Conservation (phyloP, 306 rosid genomes). For the Inga leiocalycina region DNA sequence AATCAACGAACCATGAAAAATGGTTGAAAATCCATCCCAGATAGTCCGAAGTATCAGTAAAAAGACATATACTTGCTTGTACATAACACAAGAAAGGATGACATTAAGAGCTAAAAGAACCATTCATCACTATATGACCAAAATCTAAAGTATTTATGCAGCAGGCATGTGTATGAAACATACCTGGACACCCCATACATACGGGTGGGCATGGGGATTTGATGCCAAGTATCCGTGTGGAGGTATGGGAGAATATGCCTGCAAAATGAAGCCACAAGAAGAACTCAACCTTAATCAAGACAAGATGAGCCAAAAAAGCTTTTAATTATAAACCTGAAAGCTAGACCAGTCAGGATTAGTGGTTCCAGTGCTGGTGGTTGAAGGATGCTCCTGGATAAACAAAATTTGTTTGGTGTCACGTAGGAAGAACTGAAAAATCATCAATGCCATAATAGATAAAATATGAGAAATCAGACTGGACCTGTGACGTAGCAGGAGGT, state of each 20-base stretch:
- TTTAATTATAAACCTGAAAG: slow-evolving; percentile 59
- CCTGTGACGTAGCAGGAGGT: slow-evolving; percentile 68
- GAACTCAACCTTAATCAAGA: slow-evolving; percentile 32
- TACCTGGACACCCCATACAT: slow-evolving; percentile 92
- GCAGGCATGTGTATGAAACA: not conserved
- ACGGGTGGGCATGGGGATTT: slow-evolving; percentile 93
- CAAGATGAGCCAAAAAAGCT: not conserved
- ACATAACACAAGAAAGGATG: not conserved
- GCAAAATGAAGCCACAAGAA: slow-evolving; percentile 25
- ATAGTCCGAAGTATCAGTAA: not conserved
- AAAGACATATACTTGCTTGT: not conserved
- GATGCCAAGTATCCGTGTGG: slow-evolving; percentile 93
- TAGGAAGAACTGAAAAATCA: slow-evolving; percentile 3
- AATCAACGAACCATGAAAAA: slow-evolving; percentile 23
- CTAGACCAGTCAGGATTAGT: slow-evolving; percentile 79
- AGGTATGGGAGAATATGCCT: slow-evolving; percentile 96
- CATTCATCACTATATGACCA: not conserved
- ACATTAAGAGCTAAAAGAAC: not conserved
- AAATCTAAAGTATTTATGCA: not conserved
- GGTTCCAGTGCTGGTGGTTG: slow-evolving; percentile 52
- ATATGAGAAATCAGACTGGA: slow-evolving; percentile 37
- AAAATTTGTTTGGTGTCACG: slow-evolving; percentile 26
- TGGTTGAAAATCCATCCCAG: not conserved
- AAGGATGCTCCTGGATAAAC: slow-evolving; percentile 76
- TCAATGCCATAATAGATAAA: slow-evolving; percentile 1